Conservation (phyloP, 441 rosid species). For the Capsella rubella region DNA sequence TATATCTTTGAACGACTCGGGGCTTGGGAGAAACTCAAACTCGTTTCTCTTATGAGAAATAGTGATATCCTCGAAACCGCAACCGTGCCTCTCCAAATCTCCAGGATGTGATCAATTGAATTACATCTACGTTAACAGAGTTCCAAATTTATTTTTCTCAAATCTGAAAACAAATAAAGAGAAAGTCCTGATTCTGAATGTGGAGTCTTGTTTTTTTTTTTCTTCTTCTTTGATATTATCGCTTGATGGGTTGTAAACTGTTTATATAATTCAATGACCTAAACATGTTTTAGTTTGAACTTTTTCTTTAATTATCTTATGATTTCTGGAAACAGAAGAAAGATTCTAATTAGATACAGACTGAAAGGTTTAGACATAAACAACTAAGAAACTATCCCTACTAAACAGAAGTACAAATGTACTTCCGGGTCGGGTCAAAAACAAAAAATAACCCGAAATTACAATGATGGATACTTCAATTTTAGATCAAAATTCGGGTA, state of each 20-base stretch:
- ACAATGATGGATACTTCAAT: too few species aligned
- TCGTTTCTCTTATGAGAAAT: slow-evolving; percentile 50
- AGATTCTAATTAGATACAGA: too few species aligned
- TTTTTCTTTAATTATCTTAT: too few species aligned
- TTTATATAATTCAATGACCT: slow-evolving; percentile 9
- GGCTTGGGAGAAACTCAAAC: slow-evolving; percentile 53
- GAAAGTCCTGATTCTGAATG: neutral
- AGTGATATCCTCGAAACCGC: slow-evolving; percentile 54
- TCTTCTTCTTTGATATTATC: neutral
- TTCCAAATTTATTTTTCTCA: slow-evolving; percentile 4
- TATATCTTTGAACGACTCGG: slow-evolving; percentile 57
- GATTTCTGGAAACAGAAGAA: too few species aligned
- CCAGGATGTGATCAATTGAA: slow-evolving; percentile 65
- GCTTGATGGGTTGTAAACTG: slow-evolving; percentile 1
- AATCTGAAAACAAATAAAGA: slow-evolving; percentile 19
- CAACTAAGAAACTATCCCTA: too few species aligned
- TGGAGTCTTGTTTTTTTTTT: neutral
- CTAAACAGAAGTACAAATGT: too few species aligned
- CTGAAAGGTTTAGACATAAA: too few species aligned
- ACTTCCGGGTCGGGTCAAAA: too few species aligned
- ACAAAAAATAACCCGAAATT: too few species aligned
- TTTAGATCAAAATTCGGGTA: too few species aligned
- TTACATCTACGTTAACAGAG: neutral
- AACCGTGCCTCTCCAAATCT: slow-evolving; percentile 75
- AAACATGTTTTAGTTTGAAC: neutral